Percentiles rank a stretch among this genome's conserved stretches.
These are phyloP conservation scores for Hyaloscypha finlandica DNA, from an alignment of 495 filamentous ascomycete genomes.

Conservation along the genomic window DNA sequence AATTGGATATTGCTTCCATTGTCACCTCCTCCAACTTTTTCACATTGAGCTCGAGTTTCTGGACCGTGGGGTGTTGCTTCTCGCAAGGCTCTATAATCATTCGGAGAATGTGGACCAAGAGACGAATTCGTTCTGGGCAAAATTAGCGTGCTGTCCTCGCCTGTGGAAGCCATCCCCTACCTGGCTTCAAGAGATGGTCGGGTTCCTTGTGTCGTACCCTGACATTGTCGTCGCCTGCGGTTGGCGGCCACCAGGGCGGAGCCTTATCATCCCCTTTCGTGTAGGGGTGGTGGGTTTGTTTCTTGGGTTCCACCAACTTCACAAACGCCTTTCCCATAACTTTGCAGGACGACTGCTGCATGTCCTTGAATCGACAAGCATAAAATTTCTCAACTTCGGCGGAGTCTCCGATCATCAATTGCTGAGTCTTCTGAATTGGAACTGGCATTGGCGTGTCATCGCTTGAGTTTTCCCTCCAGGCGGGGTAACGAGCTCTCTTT, in stretches of 20 bases:
- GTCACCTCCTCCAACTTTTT: constrained; percentile 48
- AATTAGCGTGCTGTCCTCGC: neutral
- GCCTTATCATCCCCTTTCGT: constrained; percentile 65
- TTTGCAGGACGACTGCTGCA: constrained; percentile 77
- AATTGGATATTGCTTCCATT: constrained; percentile 46
- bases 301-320: constrained; percentile 80
- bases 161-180: constrained; percentile 46
- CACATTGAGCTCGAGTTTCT: constrained; percentile 37
- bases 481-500: constrained; percentile 20
- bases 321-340: constrained; percentile 78
- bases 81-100: constrained; percentile 49
- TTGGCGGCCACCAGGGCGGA: constrained; percentile 80
- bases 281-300: constrained; percentile 83
- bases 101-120: constrained; percentile 64
- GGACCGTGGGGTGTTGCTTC: constrained; percentile 37
- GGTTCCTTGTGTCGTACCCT: constrained; percentile 74
- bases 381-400: constrained; percentile 64
- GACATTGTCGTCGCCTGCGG: constrained; percentile 42
- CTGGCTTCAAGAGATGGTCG: constrained; percentile 76
- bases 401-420: constrained; percentile 58
- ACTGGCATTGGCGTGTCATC: constrained; percentile 22
- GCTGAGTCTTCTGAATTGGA: constrained; percentile 24
- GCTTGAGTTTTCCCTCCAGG: constrained; percentile 5
- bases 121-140: constrained; percentile 56
- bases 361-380: constrained; percentile 59